A percentile compares a stretch with the other conserved stretches of the same genome.
These are phyloP conservation scores for Tylopilus intermedius DNA, from an alignment of 768 basidiomycete species.

Conservation along the genomic window DNA sequence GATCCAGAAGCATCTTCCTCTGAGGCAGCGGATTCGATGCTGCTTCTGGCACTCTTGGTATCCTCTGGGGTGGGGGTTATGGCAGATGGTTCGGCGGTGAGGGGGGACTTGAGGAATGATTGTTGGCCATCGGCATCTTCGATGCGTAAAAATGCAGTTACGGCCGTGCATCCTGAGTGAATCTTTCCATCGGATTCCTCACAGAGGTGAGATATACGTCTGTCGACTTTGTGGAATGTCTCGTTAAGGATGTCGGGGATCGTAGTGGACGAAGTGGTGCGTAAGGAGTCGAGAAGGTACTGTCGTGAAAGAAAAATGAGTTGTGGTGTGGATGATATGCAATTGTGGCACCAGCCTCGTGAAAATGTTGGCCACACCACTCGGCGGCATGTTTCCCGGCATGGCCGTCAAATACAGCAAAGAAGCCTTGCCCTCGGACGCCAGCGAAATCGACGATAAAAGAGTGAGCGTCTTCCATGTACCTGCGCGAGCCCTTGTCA, in stretches of 20 bases:
- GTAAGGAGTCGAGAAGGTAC: constrained; percentile 69
- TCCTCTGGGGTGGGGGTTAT: constrained; percentile 30
- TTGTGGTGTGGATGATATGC: constrained; percentile 1
- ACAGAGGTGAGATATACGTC: constrained; percentile 73
- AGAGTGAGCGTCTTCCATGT: constrained; percentile 97
- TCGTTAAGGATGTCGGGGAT: constrained; percentile 89
- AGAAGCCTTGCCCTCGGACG: constrained; percentile 93
- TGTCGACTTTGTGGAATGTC: constrained; percentile 93
- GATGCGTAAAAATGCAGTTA: constrained; percentile 89
- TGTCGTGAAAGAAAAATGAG: constrained; percentile 17
- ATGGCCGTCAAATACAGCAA: constrained; percentile 97
- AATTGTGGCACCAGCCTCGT: constrained; percentile 52
- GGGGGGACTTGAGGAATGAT: constrained; percentile 47
- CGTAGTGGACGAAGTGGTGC: constrained; percentile 47
- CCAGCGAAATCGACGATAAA: constrained; percentile 93
- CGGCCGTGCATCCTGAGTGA: constrained; percentile 95
- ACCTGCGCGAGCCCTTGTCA: constrained; percentile 84
- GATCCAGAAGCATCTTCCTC: constrained; percentile 30
- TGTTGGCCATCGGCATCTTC: constrained; percentile 78
- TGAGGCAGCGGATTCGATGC: constrained; percentile 40
- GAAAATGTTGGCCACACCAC: constrained; percentile 97
- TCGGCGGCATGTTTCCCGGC: constrained; percentile 98
- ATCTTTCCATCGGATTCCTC: constrained; percentile 88
- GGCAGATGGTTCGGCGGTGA: constrained; percentile 28
- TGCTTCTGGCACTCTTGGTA: constrained; percentile 28